Evolutionary conservation across 2,329 filamentous ascomycete genomes (phyloP).

Genomic region (Rosellinia necatrix): DNA sequence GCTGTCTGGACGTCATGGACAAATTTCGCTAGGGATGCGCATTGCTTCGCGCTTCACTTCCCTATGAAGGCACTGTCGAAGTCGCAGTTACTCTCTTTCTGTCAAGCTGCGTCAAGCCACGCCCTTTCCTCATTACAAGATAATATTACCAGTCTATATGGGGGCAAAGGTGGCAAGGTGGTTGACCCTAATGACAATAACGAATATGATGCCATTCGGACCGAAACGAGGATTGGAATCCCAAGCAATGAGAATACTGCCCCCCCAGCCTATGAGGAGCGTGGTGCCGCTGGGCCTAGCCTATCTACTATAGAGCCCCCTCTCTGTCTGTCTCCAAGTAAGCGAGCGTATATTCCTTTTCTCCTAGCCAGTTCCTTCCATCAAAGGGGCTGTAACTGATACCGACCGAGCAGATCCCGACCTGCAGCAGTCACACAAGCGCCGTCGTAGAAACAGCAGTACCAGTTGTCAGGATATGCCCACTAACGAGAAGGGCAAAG

Average conservation of each 20-base stretch:
- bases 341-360: neutral
- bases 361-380: neutral
- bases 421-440: neutral
- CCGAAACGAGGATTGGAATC: neutral
- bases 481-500: neutral
- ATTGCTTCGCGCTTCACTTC: slow-evolving; percentile 18
- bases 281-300: neutral
- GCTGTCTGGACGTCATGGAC: slow-evolving; percentile 10
- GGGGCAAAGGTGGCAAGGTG: slow-evolving; percentile 17
- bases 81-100: slow-evolving; percentile 7
- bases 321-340: slow-evolving; percentile 11
- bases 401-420: neutral
- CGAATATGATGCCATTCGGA: neutral
- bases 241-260: neutral
- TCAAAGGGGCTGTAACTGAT: neutral
- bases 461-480: neutral
- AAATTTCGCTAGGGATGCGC: slow-evolving; percentile 5
- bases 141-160: slow-evolving; percentile 16
- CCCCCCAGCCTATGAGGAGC: slow-evolving; percentile 16
- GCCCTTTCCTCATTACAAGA: neutral
- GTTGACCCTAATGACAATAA: neutral
- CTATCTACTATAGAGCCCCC: neutral
- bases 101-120: slow-evolving; percentile 1
- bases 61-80: slow-evolving; percentile 10
- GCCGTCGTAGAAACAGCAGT: slow-evolving; percentile 5